These are phyloP conservation scores for Primulina tabacum DNA, from an alignment of 257 asterid genomes.

Conservation along the genomic window DNA sequence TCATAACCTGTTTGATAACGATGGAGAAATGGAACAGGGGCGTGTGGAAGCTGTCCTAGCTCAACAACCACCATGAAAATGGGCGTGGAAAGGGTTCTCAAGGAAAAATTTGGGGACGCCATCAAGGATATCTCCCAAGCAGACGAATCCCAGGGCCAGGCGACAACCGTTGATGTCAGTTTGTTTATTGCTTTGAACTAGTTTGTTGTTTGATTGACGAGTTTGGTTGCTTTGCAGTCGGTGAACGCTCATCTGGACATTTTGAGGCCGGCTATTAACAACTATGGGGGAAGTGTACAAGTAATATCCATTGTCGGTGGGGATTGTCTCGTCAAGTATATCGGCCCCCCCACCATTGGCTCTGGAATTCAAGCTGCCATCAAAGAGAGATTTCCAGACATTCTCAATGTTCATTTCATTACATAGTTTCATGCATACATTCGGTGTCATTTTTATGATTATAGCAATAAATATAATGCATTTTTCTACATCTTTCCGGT, in stretches of 20 bases:
- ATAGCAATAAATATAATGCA: too few relatives aligned
- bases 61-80: slow-evolving; percentile 89
- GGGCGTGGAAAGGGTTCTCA: slow-evolving; percentile 85
- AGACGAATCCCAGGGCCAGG: slow-evolving; percentile 38
- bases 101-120: slow-evolving; percentile 86
- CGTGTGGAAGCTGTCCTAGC: slow-evolving; percentile 88
- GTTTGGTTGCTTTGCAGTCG: slow-evolving; percentile 43
- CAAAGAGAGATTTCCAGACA: slow-evolving; percentile 84
- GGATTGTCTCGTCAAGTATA: slow-evolving; percentile 59
- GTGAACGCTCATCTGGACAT: slow-evolving; percentile 73
- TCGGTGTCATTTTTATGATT: not conserved
- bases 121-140: slow-evolving; percentile 78
- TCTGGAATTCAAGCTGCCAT: slow-evolving; percentile 90
- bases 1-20: too few relatives aligned
- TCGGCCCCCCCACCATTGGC: slow-evolving; percentile 83
- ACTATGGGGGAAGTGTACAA: slow-evolving; percentile 79
- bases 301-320: slow-evolving; percentile 66
- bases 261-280: slow-evolving; percentile 83
- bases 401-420: slow-evolving; percentile 58
- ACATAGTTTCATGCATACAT: slow-evolving; percentile 26
- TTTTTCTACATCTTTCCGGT: too few relatives aligned
- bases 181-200: not conserved
- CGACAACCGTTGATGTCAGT: slow-evolving; percentile 63
- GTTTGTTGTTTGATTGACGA: not conserved
- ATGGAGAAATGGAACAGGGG: slow-evolving; percentile 37